A percentile compares a stretch with the other conserved stretches of the same genome.
phyloP scores from a whole-genome alignment of 1,284 basidiomycete species.

The Lignosus rhinocerotis region DNA sequence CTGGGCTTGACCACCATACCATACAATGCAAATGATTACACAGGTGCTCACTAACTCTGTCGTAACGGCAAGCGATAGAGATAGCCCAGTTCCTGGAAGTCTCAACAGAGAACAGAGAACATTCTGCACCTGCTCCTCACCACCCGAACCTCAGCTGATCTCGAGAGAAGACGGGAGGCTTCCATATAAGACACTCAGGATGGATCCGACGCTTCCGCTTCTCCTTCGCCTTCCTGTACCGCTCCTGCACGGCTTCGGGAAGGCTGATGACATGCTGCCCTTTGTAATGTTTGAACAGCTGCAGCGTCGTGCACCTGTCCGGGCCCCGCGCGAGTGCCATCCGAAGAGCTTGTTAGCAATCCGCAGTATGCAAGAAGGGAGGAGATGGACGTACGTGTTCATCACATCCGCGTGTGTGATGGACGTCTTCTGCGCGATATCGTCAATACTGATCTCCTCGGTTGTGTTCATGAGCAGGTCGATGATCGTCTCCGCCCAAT shows the following conservation, averaged over 20 bases:
- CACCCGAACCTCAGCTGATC: conserved; percentile 90
- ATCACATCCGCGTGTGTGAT: conserved; percentile 97
- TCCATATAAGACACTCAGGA: conserved; percentile 86
- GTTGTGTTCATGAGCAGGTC: conserved; percentile 79
- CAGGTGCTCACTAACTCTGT: neutral
- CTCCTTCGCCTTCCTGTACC: conserved; percentile 81
- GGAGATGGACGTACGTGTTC: conserved; percentile 80
- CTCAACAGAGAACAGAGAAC: too few species aligned
- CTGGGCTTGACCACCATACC: too few species aligned
- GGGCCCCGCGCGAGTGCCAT: conserved; percentile 10
- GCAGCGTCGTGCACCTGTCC: conserved; percentile 85
- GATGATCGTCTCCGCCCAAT: conserved; percentile 98
- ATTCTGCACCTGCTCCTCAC: conserved; percentile 37
- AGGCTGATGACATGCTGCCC: conserved; percentile 94
- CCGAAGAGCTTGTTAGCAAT: conserved; percentile 20
- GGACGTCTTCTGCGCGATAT: conserved; percentile 95
- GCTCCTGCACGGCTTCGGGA: conserved; percentile 88
- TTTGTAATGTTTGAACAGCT: conserved; percentile 96
- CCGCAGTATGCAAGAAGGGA: conserved; percentile 12
- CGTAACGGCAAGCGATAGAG: too few species aligned
- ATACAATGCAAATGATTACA: neutral
- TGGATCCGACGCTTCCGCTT: conserved; percentile 85
- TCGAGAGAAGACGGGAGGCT: conserved; percentile 89
- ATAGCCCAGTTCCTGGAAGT: too few species aligned
- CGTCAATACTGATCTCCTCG: conserved; percentile 91